phyloP scores from a whole-genome alignment of 352 stramenopile species.

The Thraustotheca clavata region DNA sequence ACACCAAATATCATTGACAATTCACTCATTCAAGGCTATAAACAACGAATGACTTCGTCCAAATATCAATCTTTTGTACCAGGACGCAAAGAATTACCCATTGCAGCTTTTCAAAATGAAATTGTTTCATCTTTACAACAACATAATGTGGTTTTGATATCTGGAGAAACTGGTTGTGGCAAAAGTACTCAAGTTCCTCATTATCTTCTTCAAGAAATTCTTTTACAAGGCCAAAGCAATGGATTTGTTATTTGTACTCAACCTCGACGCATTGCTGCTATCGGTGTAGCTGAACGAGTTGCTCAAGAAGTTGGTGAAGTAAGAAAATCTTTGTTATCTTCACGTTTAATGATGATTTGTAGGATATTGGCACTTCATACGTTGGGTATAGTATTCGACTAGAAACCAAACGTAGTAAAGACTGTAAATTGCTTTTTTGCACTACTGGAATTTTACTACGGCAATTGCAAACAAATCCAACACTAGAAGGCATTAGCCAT shows the following conservation, averaged over 20 bases:
- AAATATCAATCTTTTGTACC: slow-evolving; percentile 34
- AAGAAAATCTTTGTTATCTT: background rate
- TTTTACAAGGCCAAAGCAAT: slow-evolving; percentile 79
- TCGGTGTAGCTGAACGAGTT: slow-evolving; percentile 91
- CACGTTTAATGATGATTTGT: slow-evolving; percentile 14
- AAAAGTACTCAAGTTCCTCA: slow-evolving; percentile 97
- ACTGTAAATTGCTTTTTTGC: slow-evolving; percentile 91
- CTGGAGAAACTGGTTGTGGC: slow-evolving; percentile 91
- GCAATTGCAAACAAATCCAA: slow-evolving; percentile 77
- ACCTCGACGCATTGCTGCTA: slow-evolving; percentile 93
- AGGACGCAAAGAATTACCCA: slow-evolving; percentile 61
- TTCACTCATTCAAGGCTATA: slow-evolving; percentile 32
- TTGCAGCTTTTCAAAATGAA: slow-evolving; percentile 57
- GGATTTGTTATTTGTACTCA: slow-evolving; percentile 96
- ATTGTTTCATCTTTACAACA: slow-evolving; percentile 69
- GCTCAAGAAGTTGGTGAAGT: slow-evolving; percentile 88
- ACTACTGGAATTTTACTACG: slow-evolving; percentile 94
- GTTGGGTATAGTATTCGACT: slow-evolving; percentile 92
- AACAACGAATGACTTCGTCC: slow-evolving; percentile 30
- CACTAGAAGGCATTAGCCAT: slow-evolving; percentile 88
- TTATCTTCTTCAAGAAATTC: slow-evolving; percentile 90
- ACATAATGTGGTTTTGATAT: slow-evolving; percentile 91
- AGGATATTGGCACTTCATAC: slow-evolving; percentile 47
- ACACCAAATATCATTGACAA: background rate
- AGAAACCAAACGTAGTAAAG: slow-evolving; percentile 72